phyloP scores from a whole-genome alignment of 441 rosid species.

The Adansonia rubrostipa region DNA sequence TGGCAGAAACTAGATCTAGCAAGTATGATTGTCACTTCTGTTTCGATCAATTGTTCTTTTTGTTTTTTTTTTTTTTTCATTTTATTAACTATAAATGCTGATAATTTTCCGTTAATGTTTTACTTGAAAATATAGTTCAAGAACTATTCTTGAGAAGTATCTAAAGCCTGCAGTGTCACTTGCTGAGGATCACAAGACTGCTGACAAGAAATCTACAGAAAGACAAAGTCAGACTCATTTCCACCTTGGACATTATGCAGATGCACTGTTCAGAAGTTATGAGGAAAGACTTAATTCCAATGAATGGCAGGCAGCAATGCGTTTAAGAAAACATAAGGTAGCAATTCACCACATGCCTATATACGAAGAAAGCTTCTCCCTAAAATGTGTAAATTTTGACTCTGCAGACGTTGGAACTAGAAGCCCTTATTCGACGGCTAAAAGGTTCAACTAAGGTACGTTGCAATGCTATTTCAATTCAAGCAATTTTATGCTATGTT shows the following conservation, averaged over 20 bases:
- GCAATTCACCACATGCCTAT: neutral
- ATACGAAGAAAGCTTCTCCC: slow-evolving; percentile 11
- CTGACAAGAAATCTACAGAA: slow-evolving; percentile 68
- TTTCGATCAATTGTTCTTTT: slow-evolving; percentile 28
- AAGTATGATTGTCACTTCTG: slow-evolving; percentile 51
- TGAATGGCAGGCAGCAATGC: slow-evolving; percentile 99
- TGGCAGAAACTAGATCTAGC: slow-evolving; percentile 99
- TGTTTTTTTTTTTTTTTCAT: neutral
- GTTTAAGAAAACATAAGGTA: slow-evolving; percentile 94
- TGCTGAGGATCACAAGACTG: slow-evolving; percentile 59
- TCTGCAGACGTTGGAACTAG: slow-evolving; percentile 74
- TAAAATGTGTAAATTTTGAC: slow-evolving; percentile 18
- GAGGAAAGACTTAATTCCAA: slow-evolving; percentile 91
- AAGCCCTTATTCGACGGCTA: slow-evolving; percentile 67
- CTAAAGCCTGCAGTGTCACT: slow-evolving; percentile 91
- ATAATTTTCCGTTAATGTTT: slow-evolving; percentile 22
- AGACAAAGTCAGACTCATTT: slow-evolving; percentile 88
- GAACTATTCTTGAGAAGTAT: slow-evolving; percentile 92
- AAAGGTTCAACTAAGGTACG: slow-evolving; percentile 76
- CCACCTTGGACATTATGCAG: slow-evolving; percentile 96
- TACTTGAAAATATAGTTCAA: slow-evolving; percentile 64
- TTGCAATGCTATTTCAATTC: slow-evolving; percentile 17
- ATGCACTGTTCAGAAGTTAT: slow-evolving; percentile 84
- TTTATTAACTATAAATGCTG: slow-evolving; percentile 31
- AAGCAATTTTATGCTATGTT: neutral